A percentile compares a stretch with the other conserved stretches of the same genome.
Conservation (phyloP, 495 filamentous ascomycete species). For the Penicillium argentinense region DNA sequence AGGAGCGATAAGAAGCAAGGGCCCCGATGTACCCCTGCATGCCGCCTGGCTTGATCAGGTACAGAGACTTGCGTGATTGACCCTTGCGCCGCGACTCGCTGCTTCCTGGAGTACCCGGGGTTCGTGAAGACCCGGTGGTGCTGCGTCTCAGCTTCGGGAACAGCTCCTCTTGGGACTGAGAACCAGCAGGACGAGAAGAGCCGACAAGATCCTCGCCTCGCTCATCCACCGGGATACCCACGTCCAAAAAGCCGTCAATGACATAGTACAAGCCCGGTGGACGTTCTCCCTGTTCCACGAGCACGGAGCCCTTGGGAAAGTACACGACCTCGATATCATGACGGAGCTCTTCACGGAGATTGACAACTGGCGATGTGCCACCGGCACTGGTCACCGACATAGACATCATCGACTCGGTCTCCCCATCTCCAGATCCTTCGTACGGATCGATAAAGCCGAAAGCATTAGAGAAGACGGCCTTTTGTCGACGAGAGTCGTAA, state of each 20-base stretch:
- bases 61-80: constrained; percentile 69
- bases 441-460: constrained; percentile 95
- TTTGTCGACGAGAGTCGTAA: constrained; percentile 81
- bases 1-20: constrained; percentile 90
- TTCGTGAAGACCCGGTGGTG: constrained; percentile 46
- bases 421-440: constrained; percentile 76
- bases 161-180: constrained; percentile 39
- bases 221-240: constrained; percentile 68
- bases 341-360: constrained; percentile 70
- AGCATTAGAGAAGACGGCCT: constrained; percentile 79
- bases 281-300: constrained; percentile 96
- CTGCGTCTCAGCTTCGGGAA: constrained; percentile 53
- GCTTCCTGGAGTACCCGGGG: constrained; percentile 28
- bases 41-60: constrained; percentile 91
- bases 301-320: constrained; percentile 89
- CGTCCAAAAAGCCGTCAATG: constrained; percentile 94
- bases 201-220: constrained; percentile 45
- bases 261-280: constrained; percentile 98
- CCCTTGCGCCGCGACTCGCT: constrained; percentile 48
- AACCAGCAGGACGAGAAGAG: constrained; percentile 25
- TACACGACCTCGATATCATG: constrained; percentile 97
- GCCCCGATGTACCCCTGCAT: constrained; percentile 93
- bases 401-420: constrained; percentile 81
- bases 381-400: constrained; percentile 57
- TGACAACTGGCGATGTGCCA: constrained; percentile 53